Conservation (phyloP, 495 filamentous ascomycete genomes). For the Talaromyces borbonicus region DNA sequence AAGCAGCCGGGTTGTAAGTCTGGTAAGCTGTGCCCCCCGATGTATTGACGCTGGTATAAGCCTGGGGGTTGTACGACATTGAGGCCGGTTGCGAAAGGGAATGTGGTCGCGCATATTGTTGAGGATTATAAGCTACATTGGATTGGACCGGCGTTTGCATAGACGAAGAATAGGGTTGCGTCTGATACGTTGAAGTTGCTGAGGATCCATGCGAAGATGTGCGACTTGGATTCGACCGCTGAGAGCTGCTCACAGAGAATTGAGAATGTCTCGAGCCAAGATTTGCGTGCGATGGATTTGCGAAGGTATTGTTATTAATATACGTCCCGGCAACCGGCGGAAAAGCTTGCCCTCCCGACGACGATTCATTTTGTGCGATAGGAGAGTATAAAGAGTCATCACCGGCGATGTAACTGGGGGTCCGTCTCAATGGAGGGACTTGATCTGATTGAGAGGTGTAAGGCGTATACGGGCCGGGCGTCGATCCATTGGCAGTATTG, state of each 20-base stretch:
- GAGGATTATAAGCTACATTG: conserved; percentile 66
- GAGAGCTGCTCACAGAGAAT: conserved; percentile 22
- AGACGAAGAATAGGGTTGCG: conserved; percentile 46
- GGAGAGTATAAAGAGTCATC: conserved; percentile 48
- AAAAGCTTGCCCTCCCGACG: conserved; percentile 26
- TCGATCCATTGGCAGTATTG: conserved; percentile 9
- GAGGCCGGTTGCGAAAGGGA: conserved; percentile 38
- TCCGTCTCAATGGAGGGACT: conserved; percentile 41
- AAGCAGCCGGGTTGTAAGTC: conserved; percentile 67
- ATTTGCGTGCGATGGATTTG: conserved; percentile 10
- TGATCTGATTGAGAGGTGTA: conserved; percentile 25
- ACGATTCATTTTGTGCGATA: conserved; percentile 18
- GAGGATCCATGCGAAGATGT: conserved; percentile 31
- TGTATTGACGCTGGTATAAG: conserved; percentile 35
- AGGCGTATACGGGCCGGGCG: not conserved
- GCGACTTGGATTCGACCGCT: conserved; percentile 36
- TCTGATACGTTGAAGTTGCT: conserved; percentile 46
- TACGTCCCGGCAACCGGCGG: conserved; percentile 20
- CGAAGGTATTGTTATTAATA: conserved; percentile 14
- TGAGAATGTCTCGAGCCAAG: conserved; percentile 24
- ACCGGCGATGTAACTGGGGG: conserved; percentile 68
- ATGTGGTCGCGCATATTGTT: conserved; percentile 61
- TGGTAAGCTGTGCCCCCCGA: conserved; percentile 35
- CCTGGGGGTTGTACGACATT: conserved; percentile 28
- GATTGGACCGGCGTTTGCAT: conserved; percentile 27